A percentile compares a stretch with the other conserved stretches of the same genome.
Evolutionary conservation across 768 basidiomycete species (phyloP).

Genomic region (Filobasidium floriforme): DNA sequence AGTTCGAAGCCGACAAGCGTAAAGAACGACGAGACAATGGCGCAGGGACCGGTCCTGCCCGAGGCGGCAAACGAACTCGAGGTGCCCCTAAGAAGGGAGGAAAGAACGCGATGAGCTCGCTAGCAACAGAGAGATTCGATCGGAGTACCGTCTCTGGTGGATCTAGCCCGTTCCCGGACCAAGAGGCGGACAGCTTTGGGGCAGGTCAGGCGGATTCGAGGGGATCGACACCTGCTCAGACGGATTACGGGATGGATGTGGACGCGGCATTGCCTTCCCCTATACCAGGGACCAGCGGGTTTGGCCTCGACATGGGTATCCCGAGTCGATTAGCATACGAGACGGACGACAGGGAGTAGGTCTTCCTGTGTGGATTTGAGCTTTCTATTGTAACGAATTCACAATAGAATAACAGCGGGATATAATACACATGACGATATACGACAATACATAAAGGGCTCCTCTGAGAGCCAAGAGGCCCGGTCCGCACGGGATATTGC

Average conservation of each 20-base stretch:
- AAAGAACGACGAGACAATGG: conserved; percentile 16
- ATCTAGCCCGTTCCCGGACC: background rate
- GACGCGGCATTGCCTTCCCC: background rate
- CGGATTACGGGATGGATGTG: conserved; percentile 1
- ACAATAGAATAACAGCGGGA: too few species aligned
- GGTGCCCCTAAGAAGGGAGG: background rate
- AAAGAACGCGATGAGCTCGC: background rate
- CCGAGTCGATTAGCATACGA: background rate
- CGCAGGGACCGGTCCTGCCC: background rate
- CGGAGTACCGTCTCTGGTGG: conserved; percentile 3
- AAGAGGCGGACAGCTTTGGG: background rate
- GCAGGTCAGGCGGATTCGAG: background rate
- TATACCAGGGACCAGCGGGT: background rate
- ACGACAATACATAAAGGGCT: too few species aligned
- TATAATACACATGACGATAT: too few species aligned
- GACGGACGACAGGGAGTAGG: background rate
- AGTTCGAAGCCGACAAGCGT: conserved; percentile 28
- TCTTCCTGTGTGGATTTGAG: too few species aligned
- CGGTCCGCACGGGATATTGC: too few species aligned
- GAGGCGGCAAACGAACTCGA: background rate
- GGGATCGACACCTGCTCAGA: background rate
- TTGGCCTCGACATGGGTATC: background rate
- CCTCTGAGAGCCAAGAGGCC: too few species aligned
- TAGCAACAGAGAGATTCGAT: conserved; percentile 5
- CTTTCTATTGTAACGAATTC: too few species aligned